phyloP scores from a whole-genome alignment of 2,329 filamentous ascomycete genomes.

The Kalmusia sp. region DNA sequence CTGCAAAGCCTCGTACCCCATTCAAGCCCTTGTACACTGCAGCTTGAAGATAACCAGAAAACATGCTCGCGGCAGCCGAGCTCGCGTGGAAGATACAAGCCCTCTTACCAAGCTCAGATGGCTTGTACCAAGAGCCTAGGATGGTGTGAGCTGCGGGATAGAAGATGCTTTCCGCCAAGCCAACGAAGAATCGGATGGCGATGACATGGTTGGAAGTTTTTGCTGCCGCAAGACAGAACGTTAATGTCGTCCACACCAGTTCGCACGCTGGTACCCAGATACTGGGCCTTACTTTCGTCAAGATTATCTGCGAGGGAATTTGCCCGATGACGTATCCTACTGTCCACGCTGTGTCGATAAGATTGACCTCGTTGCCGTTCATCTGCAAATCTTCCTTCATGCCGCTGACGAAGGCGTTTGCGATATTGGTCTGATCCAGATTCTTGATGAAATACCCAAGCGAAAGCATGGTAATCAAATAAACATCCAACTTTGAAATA shows the following conservation, averaged over 20 bases:
- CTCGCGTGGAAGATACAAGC: slow-evolving; percentile 2
- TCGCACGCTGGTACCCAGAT: slow-evolving; percentile 11
- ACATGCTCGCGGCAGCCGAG: neutral
- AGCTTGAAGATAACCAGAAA: slow-evolving; percentile 52
- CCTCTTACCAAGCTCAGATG: neutral
- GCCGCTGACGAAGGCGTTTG: slow-evolving; percentile 31
- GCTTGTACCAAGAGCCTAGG: neutral
- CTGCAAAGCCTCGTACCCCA: slow-evolving; percentile 64
- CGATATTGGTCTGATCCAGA: slow-evolving; percentile 34
- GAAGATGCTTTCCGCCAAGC: slow-evolving; percentile 9
- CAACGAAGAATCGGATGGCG: slow-evolving; percentile 16
- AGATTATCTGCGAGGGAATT: slow-evolving; percentile 11
- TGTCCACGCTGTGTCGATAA: slow-evolving; percentile 25
- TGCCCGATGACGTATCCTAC: slow-evolving; percentile 20
- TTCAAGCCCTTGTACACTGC: slow-evolving; percentile 63
- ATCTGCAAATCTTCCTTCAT: slow-evolving; percentile 36
- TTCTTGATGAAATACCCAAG: slow-evolving; percentile 35
- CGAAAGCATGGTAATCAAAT: slow-evolving; percentile 28
- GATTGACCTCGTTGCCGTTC: slow-evolving; percentile 32
- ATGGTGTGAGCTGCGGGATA: slow-evolving; percentile 7
- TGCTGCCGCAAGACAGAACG: slow-evolving; percentile 10
- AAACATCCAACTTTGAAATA: slow-evolving; percentile 29
- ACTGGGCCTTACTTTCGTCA: slow-evolving; percentile 10
- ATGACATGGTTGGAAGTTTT: slow-evolving; percentile 8
- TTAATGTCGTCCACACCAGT: slow-evolving; percentile 9